Conservation (phyloP, 805 yeast genomes). For the Candida caryicola region DNA sequence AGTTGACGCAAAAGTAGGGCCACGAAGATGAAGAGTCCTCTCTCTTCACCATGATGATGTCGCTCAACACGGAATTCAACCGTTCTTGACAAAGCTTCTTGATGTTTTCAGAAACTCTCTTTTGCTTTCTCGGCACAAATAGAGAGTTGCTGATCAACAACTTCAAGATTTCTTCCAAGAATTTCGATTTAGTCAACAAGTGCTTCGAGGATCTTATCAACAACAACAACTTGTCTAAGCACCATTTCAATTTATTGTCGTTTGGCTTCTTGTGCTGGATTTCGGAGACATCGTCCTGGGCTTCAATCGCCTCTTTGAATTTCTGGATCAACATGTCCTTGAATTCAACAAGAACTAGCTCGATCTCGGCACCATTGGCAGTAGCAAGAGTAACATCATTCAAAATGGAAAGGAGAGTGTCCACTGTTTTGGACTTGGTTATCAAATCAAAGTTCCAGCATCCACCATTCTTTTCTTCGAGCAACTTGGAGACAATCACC, state of each 20-base stretch:
- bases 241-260: slow-evolving; percentile 51
- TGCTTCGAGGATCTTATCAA: slow-evolving; percentile 47
- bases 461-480: slow-evolving; percentile 42
- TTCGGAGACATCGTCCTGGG: slow-evolving; percentile 20
- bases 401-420: slow-evolving; percentile 29
- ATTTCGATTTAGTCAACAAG: slow-evolving; percentile 18
- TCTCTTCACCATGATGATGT: slow-evolving; percentile 46
- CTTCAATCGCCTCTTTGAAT: slow-evolving; percentile 21
- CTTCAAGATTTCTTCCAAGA: slow-evolving; percentile 37
- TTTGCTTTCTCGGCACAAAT: slow-evolving; percentile 24
- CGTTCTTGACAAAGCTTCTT: slow-evolving; percentile 54
- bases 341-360: slow-evolving; percentile 18
- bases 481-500: slow-evolving; percentile 22
- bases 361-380: slow-evolving; percentile 11
- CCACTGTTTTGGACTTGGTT: slow-evolving; percentile 69
- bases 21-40: slow-evolving; percentile 48
- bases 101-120: slow-evolving; percentile 31
- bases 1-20: slow-evolving; percentile 54
- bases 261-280: slow-evolving; percentile 21
- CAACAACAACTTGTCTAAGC: slow-evolving; percentile 54
- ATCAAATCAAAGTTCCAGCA: slow-evolving; percentile 70
- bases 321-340: slow-evolving; percentile 22
- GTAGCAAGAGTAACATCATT: slow-evolving; percentile 14
- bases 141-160: slow-evolving; percentile 42
- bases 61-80: slow-evolving; percentile 64